Conservation (phyloP, 2,329 filamentous ascomycete genomes). For the Dactylonectria macrodidyma region DNA sequence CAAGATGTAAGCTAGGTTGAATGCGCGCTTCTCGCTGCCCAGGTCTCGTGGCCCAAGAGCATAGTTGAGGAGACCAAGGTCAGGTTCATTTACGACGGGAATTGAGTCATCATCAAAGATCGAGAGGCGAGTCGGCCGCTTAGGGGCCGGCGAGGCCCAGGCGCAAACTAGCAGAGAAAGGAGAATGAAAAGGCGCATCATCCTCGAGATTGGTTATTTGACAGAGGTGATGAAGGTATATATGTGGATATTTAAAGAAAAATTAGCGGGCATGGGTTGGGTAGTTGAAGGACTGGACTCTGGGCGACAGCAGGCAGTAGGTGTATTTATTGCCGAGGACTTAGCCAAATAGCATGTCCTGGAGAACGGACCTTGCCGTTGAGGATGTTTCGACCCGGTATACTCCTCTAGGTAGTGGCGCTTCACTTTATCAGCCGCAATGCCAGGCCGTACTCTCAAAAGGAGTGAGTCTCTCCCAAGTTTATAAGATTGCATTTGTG, state of each 20-base stretch:
- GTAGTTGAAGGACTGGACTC: no score
- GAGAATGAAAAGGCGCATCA: constrained; percentile 11
- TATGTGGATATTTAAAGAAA: not conserved
- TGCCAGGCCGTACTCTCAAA: no score
- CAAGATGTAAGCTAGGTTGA: constrained; percentile 14
- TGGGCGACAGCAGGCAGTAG: no score
- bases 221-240: not conserved
- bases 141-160: constrained; percentile 17
- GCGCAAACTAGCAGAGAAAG: constrained; percentile 1
- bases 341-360: no score
- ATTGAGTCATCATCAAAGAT: constrained; percentile 18
- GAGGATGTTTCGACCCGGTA: no score
- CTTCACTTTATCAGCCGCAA: no score
- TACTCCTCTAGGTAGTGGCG: no score
- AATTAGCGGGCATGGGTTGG: no score
- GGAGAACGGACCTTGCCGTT: no score
- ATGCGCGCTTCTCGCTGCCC: constrained; percentile 14
- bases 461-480: no score
- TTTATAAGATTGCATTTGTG: no score
- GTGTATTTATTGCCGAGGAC: no score
- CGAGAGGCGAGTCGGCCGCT: not conserved
- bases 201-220: not conserved
- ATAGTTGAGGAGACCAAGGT: constrained; percentile 11
- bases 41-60: not conserved
- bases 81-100: constrained; percentile 7